Conservation (phyloP, 2,329 filamentous ascomycete genomes). For the Cordyceps militaris region DNA sequence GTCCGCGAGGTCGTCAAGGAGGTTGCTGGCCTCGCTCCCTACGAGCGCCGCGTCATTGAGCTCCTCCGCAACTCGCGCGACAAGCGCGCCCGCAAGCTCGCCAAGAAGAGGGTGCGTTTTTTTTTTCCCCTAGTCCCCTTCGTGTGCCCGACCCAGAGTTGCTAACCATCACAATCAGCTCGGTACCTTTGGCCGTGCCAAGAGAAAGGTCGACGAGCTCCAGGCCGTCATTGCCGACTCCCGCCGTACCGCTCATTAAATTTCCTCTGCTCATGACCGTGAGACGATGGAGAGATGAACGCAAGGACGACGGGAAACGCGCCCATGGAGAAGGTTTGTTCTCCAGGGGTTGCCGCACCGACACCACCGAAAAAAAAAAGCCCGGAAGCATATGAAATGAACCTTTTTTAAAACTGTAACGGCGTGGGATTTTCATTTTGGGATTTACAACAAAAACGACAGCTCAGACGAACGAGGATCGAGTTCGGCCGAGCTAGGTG, state of each 20-base stretch:
- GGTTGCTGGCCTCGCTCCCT: conserved; percentile 88
- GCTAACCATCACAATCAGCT: conserved; percentile 49
- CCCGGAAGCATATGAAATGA: conserved; percentile 9
- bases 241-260: conserved; percentile 60
- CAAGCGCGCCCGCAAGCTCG: conserved; percentile 97
- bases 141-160: too few relatives aligned
- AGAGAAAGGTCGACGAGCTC: conserved; percentile 99
- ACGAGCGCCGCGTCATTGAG: conserved; percentile 99
- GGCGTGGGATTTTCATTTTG: conserved; percentile 12
- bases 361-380: not conserved
- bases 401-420: conserved; percentile 8
- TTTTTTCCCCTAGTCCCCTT: not conserved
- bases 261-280: not conserved
- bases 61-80: conserved; percentile 98
- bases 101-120: conserved; percentile 88
- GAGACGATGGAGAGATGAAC: not conserved
- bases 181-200: conserved; percentile 96
- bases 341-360: not conserved
- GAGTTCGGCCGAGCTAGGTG: conserved; percentile 6
- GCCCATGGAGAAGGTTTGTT: not conserved
- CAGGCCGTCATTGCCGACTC: conserved; percentile 96
- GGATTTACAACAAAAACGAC: conserved; percentile 2
- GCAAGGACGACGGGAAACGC: not conserved
- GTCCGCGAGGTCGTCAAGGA: conserved; percentile 97
- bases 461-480: conserved; percentile 8